Conservation (phyloP, 169 alveolate genomes). For the Sarcocystis neurona region DNA sequence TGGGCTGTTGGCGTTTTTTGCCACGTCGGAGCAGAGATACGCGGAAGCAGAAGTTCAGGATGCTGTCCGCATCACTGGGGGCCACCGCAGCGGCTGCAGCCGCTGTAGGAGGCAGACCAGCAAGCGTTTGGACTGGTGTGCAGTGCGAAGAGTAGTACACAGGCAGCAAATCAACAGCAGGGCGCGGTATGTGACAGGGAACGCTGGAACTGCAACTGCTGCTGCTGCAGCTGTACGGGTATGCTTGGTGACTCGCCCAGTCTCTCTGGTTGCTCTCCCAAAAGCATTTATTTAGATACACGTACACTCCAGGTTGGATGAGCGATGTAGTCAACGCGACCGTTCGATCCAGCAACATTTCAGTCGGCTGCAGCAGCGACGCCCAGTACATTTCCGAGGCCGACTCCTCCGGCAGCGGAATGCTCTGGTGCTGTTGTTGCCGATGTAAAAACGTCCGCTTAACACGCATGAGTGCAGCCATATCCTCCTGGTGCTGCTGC, state of each 20-base stretch:
- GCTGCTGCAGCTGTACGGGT: slow-evolving; percentile 11
- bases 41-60: slow-evolving; percentile 1
- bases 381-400: slow-evolving; percentile 1
- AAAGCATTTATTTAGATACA: neutral
- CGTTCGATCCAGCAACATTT: slow-evolving; percentile 9
- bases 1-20: no score
- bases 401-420: neutral
- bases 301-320: neutral
- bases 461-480: no score
- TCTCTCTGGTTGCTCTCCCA: slow-evolving; percentile 19
- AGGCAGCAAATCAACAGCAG: slow-evolving; percentile 6
- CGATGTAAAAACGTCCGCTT: no score
- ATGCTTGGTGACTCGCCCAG: slow-evolving; percentile 28
- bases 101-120: neutral
- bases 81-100: slow-evolving; percentile 7
- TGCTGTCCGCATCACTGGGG: slow-evolving; percentile 13
- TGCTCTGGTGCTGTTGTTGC: no score
- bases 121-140: neutral
- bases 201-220: slow-evolving; percentile 32
- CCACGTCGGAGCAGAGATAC: no score
- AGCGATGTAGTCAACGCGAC: neutral
- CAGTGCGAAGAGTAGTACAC: neutral
- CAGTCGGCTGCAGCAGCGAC: slow-evolving; percentile 27
- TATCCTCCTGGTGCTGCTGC: no score
- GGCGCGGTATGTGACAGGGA: neutral